Base-by-base conservation (phyloP, 179 eudicot genomes). In the Spergularia azorica region DNA sequence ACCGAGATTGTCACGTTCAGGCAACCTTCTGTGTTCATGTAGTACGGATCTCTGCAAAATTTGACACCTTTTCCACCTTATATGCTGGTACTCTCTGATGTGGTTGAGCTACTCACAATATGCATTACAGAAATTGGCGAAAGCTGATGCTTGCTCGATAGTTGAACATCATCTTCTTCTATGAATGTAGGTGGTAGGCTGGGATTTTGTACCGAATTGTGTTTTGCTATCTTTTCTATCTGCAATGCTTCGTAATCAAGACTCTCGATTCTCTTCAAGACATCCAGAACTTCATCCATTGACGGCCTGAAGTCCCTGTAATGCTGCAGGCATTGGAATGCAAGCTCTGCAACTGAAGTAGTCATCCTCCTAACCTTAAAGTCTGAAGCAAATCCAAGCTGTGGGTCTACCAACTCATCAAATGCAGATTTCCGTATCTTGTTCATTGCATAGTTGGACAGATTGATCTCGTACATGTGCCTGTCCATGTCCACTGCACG, bases 251-350 rank as follows among this genome's bases (percentile, higher is more conserved):
- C 80, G 39, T 50, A 79, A 3, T 84, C 84, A 56, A 70, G 65
- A 56, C 77, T 85, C 76, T 79, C 79, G 50, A 91, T 87, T 21
- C 76, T 82, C 73, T 50, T 74, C 82, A 92, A 77, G 10, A 67
- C 55, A 38, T 83, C 83, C 21, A 80, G 55, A 39, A 91, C 90
- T 63, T 89, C 90, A 14, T 87, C 88, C 96, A 92, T 92, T 0
- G 90, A 69, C 46, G 97, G 97, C 79, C 97, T 86, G 82, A 89
- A 65, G 13, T 91, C 97, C 69, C 79, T 89, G 17, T 87, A 93
- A 14, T 78, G 80, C 67, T 92, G 96, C 83, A 92, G 67, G 77
- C 97, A 92, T 81, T 59, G 89, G 50, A 87, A 92, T 6, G 94
- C 94, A 46, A 92, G 71, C 82, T 88, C 97, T 10, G 93, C 92